Conservation (phyloP, 495 filamentous ascomycete genomes). For the Viridothelium virens region DNA sequence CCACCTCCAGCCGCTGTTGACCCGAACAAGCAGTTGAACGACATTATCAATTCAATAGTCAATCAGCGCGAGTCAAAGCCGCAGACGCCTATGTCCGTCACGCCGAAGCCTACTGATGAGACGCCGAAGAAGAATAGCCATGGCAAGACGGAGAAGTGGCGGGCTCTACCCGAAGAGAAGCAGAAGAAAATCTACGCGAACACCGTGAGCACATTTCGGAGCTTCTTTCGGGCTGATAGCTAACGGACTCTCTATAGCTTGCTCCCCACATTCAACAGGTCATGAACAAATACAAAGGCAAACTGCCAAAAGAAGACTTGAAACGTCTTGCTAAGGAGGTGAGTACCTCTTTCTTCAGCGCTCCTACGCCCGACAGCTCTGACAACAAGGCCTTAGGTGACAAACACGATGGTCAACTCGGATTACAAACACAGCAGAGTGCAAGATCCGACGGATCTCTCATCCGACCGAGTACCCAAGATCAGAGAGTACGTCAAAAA, state of each 20-base stretch:
- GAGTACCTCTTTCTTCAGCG: conserved; percentile 18
- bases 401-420: conserved; percentile 77
- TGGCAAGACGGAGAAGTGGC: conserved; percentile 75
- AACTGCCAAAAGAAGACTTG: conserved; percentile 77
- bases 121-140: conserved; percentile 46
- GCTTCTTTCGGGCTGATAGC: neutral
- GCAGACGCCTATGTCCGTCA: conserved; percentile 38
- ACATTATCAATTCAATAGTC: conserved; percentile 79
- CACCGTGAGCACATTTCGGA: conserved; percentile 52
- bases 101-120: conserved; percentile 40
- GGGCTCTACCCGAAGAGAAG: conserved; percentile 68
- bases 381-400: conserved; percentile 38
- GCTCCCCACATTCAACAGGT: conserved; percentile 77
- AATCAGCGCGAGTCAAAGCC: conserved; percentile 55
- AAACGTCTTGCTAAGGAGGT: conserved; percentile 84
- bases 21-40: conserved; percentile 62
- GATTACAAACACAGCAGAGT: conserved; percentile 85
- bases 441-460: conserved; percentile 70
- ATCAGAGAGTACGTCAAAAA: conserved; percentile 73
- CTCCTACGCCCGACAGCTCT: conserved; percentile 2
- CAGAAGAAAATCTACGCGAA: conserved; percentile 90
- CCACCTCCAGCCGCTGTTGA: conserved; percentile 57
- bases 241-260: conserved; percentile 46
- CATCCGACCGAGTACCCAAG: conserved; percentile 68
- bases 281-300: conserved; percentile 73